Evolutionary conservation across 2,329 filamentous ascomycete species (phyloP).

Genomic region (Aspergillus aculeatinus): DNA sequence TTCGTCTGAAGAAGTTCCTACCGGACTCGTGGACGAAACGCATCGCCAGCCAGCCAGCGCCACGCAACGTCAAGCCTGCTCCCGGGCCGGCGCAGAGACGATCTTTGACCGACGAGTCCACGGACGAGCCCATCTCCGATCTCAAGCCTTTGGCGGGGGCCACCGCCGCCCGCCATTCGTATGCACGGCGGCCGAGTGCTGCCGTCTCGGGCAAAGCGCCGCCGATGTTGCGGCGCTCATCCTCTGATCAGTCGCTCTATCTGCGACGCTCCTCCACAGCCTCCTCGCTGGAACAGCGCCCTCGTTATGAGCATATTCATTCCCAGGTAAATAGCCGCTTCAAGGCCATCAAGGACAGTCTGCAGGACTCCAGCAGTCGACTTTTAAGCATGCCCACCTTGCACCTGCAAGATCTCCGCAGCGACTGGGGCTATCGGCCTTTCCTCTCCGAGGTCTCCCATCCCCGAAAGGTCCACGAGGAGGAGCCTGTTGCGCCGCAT

Average conservation of each 20-base stretch:
- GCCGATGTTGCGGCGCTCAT: conserved; percentile 56
- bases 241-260: conserved; percentile 73
- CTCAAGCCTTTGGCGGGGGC: conserved; percentile 28
- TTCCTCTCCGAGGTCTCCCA: conserved; percentile 32
- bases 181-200: conserved; percentile 28
- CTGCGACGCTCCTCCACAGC: conserved; percentile 72
- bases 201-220: conserved; percentile 24
- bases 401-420: conserved; percentile 40
- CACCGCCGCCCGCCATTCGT: conserved; percentile 36
- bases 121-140: conserved; percentile 36
- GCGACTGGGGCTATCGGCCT: conserved; percentile 36
- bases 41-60: conserved; percentile 30
- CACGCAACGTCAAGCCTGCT: conserved; percentile 22
- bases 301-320: conserved; percentile 73
- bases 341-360: conserved; percentile 86
- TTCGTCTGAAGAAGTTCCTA: conserved; percentile 35
- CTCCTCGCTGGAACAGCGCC: conserved; percentile 82
- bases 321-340: conserved; percentile 85
- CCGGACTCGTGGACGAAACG: conserved; percentile 36
- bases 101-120: conserved; percentile 9
- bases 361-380: conserved; percentile 77
- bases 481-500: background rate
- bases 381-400: conserved; percentile 51
- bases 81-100: conserved; percentile 16
- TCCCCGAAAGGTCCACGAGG: background rate